Evolutionary conservation across 495 filamentous ascomycete genomes (phyloP), one percentile per base, ranked within the genome.

Genomic region (Aspergillus nidulans): DNA sequence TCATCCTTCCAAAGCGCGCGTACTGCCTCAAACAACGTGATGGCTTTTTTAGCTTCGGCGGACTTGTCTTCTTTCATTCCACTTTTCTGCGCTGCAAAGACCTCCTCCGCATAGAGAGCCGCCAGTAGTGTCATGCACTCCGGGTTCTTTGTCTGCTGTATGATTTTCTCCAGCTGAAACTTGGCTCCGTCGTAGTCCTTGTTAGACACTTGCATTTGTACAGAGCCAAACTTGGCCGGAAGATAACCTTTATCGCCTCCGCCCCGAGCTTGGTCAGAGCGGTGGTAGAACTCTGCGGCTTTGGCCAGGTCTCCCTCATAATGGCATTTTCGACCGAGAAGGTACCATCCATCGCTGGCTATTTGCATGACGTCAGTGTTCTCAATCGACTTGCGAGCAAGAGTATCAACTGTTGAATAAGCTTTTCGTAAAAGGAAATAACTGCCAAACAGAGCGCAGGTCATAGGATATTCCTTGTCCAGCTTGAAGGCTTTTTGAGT

Each of bases 301-400:
- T 79, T 83, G 10, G 84, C 71, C 19, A 77, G 62, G 47, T 96
- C 84, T 24, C 76, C 72, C 56, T 80, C 76, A 38, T 88, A 89
- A 69, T 98, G 94, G 56, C 89, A 85, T 63, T 95, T 96, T 41
- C 91, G 79, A 12, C 89, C 94, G 13, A 97, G 83, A 4, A 96
- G 72, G 70, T 96, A 97, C 91, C 91, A 97, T 19, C 92, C 94
- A 63, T 98, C 94, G 67, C 91, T 96, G 2, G 92, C 92, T 66
- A 97, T 89, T 12, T 89, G 86, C 69, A 95, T 92, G 57, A 97
- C 91, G 65, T 98, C 94, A 2, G 92, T 97, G 55, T 88, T 83
- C 63, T 96, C 89, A 57, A 97, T 96, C 1, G 95, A 91, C 68
- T 92, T 94, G 65, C 92, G 87, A 24, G 94, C 89, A 8, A 97